Percentiles rank a stretch among this genome's conserved stretches.
These are phyloP conservation scores for Fusarium abutilonis DNA, from an alignment of 2,329 filamentous ascomycete species.

Conservation along the genomic window DNA sequence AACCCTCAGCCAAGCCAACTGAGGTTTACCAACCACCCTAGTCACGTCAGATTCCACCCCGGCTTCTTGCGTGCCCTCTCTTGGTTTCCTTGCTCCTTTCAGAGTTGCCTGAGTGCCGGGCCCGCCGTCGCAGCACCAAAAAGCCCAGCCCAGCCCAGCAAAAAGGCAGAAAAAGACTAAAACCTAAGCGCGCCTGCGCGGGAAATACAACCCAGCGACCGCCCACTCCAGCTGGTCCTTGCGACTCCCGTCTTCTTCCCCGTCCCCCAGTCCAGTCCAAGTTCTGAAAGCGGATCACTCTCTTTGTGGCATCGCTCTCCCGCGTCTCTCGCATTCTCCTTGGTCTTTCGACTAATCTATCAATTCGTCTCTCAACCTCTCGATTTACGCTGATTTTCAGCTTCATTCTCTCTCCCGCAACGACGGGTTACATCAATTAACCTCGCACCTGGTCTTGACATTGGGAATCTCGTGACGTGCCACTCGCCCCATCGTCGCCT, in stretches of 20 bases:
- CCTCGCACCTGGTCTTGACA: slow-evolving; percentile 34
- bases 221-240: slow-evolving; percentile 36
- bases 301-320: slow-evolving; percentile 40
- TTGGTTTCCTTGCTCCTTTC: slow-evolving; percentile 2
- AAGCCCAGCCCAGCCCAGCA: slow-evolving; percentile 9
- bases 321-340: slow-evolving; percentile 44
- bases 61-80: slow-evolving; percentile 28
- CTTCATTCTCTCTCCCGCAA: slow-evolving; percentile 32
- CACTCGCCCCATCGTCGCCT: slow-evolving; percentile 44
- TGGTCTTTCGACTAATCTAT: slow-evolving; percentile 34
- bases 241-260: slow-evolving; percentile 25
- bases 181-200: slow-evolving; percentile 42
- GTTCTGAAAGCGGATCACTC: slow-evolving; percentile 40
- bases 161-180: slow-evolving; percentile 1
- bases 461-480: slow-evolving; percentile 44
- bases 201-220: slow-evolving; percentile 38
- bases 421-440: slow-evolving; percentile 27
- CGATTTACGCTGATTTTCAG: slow-evolving; percentile 38
- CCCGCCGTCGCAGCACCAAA: slow-evolving; percentile 32
- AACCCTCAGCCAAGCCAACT: slow-evolving; percentile 18
- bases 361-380: slow-evolving; percentile 34
- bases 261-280: slow-evolving; percentile 27
- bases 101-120: slow-evolving; percentile 33
- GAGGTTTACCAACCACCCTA: slow-evolving; percentile 18
- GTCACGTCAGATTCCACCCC: slow-evolving; percentile 35